A percentile compares a stretch with the other conserved stretches of the same genome.
Conservation (phyloP, 2,329 filamentous ascomycete genomes). For the Colletotrichum sp. region DNA sequence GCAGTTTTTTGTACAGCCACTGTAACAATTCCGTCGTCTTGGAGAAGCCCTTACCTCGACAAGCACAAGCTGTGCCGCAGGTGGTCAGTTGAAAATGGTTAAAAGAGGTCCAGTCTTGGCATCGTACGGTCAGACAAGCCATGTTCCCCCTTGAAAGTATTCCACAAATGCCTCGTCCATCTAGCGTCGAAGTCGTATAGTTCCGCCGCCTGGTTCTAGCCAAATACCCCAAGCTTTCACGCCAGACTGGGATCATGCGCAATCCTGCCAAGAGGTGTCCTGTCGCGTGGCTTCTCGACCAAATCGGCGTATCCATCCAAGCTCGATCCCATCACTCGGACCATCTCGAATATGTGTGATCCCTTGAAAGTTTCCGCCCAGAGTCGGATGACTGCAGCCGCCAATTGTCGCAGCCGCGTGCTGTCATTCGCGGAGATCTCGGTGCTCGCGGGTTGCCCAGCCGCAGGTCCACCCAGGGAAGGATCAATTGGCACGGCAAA, state of each 20-base stretch:
- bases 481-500: conserved; percentile 66
- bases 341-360: conserved; percentile 64
- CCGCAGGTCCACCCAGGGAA: conserved; percentile 49
- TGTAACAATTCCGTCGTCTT: neutral
- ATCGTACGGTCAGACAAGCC: neutral
- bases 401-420: conserved; percentile 59
- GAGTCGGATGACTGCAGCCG: conserved; percentile 61
- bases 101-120: neutral
- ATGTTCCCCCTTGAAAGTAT: neutral
- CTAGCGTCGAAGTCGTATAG: neutral
- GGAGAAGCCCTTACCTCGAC: neutral
- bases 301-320: conserved; percentile 63
- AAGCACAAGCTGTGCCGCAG: neutral
- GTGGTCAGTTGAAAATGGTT: neutral
- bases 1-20: neutral
- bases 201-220: neutral
- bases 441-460: conserved; percentile 39
- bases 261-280: conserved; percentile 46
- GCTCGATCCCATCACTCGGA: conserved; percentile 62
- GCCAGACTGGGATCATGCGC: conserved; percentile 19
- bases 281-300: conserved; percentile 58
- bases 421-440: conserved; percentile 53
- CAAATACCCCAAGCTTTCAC: neutral
- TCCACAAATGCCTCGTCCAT: neutral
- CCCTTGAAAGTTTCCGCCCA: conserved; percentile 69